phyloP scores from a whole-genome alignment of 805 yeast genomes.

The Candida andamanensis region DNA sequence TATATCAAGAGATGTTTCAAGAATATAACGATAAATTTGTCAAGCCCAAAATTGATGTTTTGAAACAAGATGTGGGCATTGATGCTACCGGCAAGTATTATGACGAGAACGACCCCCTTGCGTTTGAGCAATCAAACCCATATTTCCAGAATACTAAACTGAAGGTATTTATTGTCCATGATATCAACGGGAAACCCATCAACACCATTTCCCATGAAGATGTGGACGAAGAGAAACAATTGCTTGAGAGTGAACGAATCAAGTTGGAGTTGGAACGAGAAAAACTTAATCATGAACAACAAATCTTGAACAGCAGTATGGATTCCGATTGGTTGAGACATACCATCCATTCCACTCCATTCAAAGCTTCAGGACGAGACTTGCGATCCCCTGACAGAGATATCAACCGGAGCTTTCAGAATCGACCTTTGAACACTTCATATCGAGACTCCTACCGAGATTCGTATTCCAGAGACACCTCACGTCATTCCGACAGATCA shows the following conservation, averaged over 20 bases:
- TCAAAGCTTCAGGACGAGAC: constrained; percentile 5
- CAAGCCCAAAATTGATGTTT: constrained; percentile 48
- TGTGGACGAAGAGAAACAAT: constrained; percentile 10
- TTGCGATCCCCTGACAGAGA: constrained; percentile 3
- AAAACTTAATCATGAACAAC: constrained; percentile 7
- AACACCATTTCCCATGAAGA: constrained; percentile 11
- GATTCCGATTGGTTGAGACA: constrained; percentile 11
- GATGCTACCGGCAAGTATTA: constrained; percentile 46
- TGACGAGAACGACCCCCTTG: constrained; percentile 4
- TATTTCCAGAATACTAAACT: constrained; percentile 23
- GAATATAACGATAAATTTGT: constrained; percentile 64
- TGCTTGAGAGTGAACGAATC: constrained; percentile 11
- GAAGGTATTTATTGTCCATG: constrained; percentile 50
- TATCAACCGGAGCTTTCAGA: constrained; percentile 2
- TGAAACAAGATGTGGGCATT: constrained; percentile 54
- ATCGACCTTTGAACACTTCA: constrained; percentile 1
- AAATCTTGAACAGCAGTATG: constrained; percentile 8
- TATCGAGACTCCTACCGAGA: too few relatives aligned
- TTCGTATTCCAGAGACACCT: too few relatives aligned
- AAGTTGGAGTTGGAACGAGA: constrained; percentile 12
- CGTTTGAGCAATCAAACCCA: constrained; percentile 21
- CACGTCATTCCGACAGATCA: too few relatives aligned
- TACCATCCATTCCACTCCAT: constrained; percentile 12
- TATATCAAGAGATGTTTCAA: constrained; percentile 54
- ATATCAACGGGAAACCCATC: constrained; percentile 32